Percentiles rank a stretch among this genome's conserved stretches.
phyloP scores from a whole-genome alignment of 768 basidiomycete species.

The Lyophyllum decastes region DNA sequence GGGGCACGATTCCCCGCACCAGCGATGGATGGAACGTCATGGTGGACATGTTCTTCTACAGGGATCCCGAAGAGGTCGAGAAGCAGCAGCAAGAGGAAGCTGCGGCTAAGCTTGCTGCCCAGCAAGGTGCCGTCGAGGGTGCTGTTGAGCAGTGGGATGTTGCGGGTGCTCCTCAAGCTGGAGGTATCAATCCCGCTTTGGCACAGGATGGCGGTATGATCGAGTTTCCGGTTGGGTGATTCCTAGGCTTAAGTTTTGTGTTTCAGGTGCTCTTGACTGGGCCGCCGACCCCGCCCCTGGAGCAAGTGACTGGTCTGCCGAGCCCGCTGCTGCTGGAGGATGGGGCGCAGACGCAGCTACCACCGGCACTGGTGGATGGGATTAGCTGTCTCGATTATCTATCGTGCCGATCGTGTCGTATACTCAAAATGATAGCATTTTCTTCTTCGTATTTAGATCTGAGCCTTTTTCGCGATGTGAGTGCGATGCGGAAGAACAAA shows the following conservation, averaged over 20 bases:
- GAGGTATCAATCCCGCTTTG: conserved; percentile 76
- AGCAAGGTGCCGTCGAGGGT: conserved; percentile 50
- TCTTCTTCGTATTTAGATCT: background rate
- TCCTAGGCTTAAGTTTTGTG: background rate
- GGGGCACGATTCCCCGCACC: conserved; percentile 90
- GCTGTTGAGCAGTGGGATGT: conserved; percentile 75
- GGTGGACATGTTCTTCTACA: conserved; percentile 99
- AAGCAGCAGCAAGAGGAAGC: conserved; percentile 95
- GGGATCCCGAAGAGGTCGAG: conserved; percentile 99
- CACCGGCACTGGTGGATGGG: conserved; percentile 38
- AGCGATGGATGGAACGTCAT: conserved; percentile 96
- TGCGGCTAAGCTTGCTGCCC: conserved; percentile 76
- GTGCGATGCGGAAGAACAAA: too few relatives aligned
- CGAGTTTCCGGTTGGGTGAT: conserved; percentile 18
- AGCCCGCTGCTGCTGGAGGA: conserved; percentile 53
- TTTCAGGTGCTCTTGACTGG: conserved; percentile 80
- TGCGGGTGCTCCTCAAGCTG: conserved; percentile 63
- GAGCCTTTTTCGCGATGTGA: too few relatives aligned
- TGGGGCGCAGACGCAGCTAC: conserved; percentile 43
- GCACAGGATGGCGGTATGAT: conserved; percentile 58
- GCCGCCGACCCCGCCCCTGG: conserved; percentile 61
- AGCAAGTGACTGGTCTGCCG: conserved; percentile 83
- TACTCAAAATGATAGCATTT: conserved; percentile 17
- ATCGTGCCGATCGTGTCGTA: conserved; percentile 12
- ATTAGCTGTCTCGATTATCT: conserved; percentile 25